Base-by-base conservation (phyloP, 208 protist genomes). In the Phytomonas serpens region DNA sequence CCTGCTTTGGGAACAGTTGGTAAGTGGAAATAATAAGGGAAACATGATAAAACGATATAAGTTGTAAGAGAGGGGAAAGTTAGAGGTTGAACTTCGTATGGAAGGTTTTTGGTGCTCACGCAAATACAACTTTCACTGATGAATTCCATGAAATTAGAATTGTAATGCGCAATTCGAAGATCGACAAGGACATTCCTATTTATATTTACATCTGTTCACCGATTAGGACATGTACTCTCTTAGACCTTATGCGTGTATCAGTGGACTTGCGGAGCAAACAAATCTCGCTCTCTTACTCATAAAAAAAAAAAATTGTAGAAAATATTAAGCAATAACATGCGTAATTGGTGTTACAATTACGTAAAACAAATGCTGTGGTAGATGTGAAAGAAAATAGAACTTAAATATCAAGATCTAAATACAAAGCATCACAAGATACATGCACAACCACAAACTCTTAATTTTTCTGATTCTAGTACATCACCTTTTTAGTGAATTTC, bases 401-500 rank as follows among this genome's bases (percentile, higher is more conserved):
- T 34, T 52, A 67, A 62, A 27, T 67, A 67, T 38, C 13, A 67
- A 27, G 19, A n/a, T 67, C 34, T 62, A 67, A 67, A 67, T 57
- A 14, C n/a, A 67, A 67, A 67, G 38, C 63, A 67, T 62, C 37
- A 13, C 11, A 67, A 67, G 34, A 62, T 67, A 51, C 37, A 67
- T 67, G 19, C 23, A 57, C 13, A 57, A 2, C 47, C 19, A 57
- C 19, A 23, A 57, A 1, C 47, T 27, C 47, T 47, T 47, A 47
- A 3, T 47, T 57, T 57, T 57, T 6, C 13, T 57, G 47, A 10
- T 57, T 11, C 23, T 5, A 57, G 47, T 9, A 27, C 47, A 38
- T 27, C 68, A 19, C 6, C 42, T 52, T n/a, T n/a, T 82, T 79
- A 92, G 34, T 80, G 73, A 13, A 92, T 72, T 37, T 87, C 75